A percentile compares a stretch with the other conserved stretches of the same genome.
These are phyloP conservation scores for Blastobotrys attinorum DNA, from an alignment of 805 yeast genomes.

Conservation along the genomic window DNA sequence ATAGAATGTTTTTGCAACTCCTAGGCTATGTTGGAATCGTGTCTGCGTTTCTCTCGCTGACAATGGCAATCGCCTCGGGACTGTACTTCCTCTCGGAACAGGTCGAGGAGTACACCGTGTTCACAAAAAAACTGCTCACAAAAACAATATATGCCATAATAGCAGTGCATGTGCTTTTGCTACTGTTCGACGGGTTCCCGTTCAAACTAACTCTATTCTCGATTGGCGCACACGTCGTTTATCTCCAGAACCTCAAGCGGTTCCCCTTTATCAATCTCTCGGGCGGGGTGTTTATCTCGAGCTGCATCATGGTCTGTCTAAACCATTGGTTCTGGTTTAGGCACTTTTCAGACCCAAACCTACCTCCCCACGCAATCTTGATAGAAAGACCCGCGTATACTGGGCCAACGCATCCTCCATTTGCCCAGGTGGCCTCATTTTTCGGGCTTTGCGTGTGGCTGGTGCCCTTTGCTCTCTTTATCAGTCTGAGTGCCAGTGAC, in stretches of 20 bases:
- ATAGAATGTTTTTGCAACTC: conserved; percentile 53
- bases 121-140: conserved; percentile 63
- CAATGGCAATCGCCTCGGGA: conserved; percentile 69
- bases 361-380: conserved; percentile 46
- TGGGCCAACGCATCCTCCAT: conserved; percentile 68
- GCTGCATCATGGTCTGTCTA: conserved; percentile 63
- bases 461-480: conserved; percentile 86
- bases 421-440: conserved; percentile 88
- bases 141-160: conserved; percentile 59
- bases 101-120: conserved; percentile 87
- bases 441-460: conserved; percentile 93
- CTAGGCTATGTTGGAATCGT: conserved; percentile 54
- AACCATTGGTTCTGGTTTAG: conserved; percentile 90
- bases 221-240: conserved; percentile 60
- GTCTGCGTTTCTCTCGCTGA: conserved; percentile 46
- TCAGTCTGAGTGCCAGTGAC: conserved; percentile 87
- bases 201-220: conserved; percentile 58
- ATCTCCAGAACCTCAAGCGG: conserved; percentile 64
- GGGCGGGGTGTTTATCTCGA: conserved; percentile 59
- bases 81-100: conserved; percentile 83
- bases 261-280: conserved; percentile 80
- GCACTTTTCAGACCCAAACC: conserved; percentile 59
- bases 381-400: conserved; percentile 44
- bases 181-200: conserved; percentile 76
- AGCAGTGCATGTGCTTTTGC: conserved; percentile 44